These are phyloP conservation scores for Phytomonas serpens DNA, from an alignment of 208 protist species.

Conservation along the genomic window DNA sequence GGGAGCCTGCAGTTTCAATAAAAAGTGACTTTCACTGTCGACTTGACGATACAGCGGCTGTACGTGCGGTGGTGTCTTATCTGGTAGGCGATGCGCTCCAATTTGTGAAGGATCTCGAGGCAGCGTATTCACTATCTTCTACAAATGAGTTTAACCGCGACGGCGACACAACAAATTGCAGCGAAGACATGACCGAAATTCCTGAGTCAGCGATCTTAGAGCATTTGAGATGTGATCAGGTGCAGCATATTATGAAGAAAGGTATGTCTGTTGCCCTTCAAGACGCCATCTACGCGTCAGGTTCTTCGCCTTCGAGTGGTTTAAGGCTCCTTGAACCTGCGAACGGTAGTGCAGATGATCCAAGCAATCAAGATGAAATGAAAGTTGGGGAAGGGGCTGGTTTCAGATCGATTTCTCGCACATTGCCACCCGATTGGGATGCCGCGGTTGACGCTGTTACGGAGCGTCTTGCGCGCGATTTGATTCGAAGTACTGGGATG, in stretches of 20 bases:
- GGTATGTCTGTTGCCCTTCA: background rate
- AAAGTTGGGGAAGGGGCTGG: background rate
- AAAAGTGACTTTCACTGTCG: background rate
- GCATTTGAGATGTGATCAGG: background rate
- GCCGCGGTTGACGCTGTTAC: conserved; percentile 32
- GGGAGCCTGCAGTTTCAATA: too few species aligned
- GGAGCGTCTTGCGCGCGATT: conserved; percentile 42
- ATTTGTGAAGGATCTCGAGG: background rate
- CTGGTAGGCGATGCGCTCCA: background rate
- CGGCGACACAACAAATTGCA: background rate
- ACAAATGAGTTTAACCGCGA: background rate
- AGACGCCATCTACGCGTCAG: background rate
- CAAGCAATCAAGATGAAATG: background rate
- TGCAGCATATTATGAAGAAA: background rate
- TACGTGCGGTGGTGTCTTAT: background rate
- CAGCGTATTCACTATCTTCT: background rate
- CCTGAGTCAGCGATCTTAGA: background rate
- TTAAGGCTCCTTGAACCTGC: background rate
- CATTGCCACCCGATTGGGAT: conserved; percentile 32
- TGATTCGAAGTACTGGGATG: conserved; percentile 3
- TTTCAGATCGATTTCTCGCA: background rate
- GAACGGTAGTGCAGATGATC: background rate
- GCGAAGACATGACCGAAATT: background rate
- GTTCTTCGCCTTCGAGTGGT: background rate
- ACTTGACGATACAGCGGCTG: background rate